A percentile compares a stretch with the other conserved stretches of the same genome.
phyloP scores from a whole-genome alignment of 441 rosid genomes.

The Pelargonium australe region DNA sequence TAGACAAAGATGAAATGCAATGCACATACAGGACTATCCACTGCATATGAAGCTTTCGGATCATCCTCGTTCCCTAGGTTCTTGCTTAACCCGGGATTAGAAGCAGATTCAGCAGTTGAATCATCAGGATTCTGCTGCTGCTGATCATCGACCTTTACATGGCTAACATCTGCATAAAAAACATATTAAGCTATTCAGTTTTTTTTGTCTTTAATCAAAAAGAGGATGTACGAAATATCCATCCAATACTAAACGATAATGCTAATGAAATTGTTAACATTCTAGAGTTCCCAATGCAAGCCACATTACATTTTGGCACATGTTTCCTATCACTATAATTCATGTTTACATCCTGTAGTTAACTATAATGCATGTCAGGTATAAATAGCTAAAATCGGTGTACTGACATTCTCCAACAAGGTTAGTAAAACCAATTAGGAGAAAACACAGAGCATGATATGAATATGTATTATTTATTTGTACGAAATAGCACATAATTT shows the following conservation, averaged over 20 bases:
- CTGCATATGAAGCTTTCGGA: slow-evolving; percentile 44
- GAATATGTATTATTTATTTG: too few relatives aligned
- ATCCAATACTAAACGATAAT: background rate
- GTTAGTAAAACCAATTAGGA: too few relatives aligned
- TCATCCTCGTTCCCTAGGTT: slow-evolving; percentile 64
- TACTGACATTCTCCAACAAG: too few relatives aligned
- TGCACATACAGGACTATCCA: slow-evolving; percentile 60
- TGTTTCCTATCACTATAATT: too few relatives aligned
- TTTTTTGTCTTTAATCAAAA: background rate
- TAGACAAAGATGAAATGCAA: slow-evolving; percentile 9
- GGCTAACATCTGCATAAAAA: slow-evolving; percentile 50
- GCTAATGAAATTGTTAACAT: too few relatives aligned
- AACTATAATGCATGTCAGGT: too few relatives aligned
- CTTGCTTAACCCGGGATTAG: slow-evolving; percentile 25
- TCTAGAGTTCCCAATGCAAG: too few relatives aligned
- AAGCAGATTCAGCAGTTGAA: slow-evolving; percentile 48
- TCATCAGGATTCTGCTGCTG: slow-evolving; percentile 57
- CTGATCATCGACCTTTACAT: slow-evolving; percentile 62
- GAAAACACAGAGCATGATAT: too few relatives aligned
- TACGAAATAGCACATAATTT: too few relatives aligned
- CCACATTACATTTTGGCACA: too few relatives aligned
- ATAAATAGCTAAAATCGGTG: too few relatives aligned
- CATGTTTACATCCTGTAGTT: too few relatives aligned
- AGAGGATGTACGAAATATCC: background rate
- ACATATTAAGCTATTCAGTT: background rate